Base-by-base conservation (phyloP, 108 stramenopile genomes). In the Skeletonema marinoi region DNA sequence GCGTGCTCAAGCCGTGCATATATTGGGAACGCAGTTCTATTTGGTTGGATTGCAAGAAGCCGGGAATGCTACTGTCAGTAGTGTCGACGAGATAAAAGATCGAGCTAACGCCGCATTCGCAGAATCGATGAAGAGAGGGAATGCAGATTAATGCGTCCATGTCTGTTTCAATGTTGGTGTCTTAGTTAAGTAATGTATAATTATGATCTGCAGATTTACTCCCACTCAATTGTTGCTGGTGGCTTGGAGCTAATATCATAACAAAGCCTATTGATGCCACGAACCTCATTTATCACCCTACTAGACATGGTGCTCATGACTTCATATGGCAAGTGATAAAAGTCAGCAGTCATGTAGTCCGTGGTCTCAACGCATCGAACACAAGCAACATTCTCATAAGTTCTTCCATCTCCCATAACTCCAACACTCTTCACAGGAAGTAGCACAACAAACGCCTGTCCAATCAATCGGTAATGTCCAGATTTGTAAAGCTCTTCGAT, bases 181-280 rank as follows among this genome's bases (percentile, higher is more conserved):
- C 13, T 60, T 60, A 46, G 16, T n/a, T 56, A 25, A 54, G 51
- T 56, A 56, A 56, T 56, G 25, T 56, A 8, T 54, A 56, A 56
- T 56, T 29, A 51, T 51, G n/a, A 4, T 19, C 7, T n/a, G 4
- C 17, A 25, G 19, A 25, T 74, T 86, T 94, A 99, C 73, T 98
- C 98, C 98, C 98, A 99, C 85, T 99, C 99, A 74, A 99, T 99
- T 59, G 99, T 99, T 4, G 97, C 97, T 1, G 99, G 99, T 11
- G 99, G 99, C 88, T 99, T 99, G 78, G 96, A 97, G 65, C 97
- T 97, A 65, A 98, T 96, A 71, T 99, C 99, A 74, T 99, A 99
- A 68, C 95, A 94, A 29, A 99, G 87, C 32, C 98, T 84, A 80
- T 98, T 98, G 86, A 99, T 98, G 10, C 98, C 98, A 8, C 92